Evolutionary conservation across 1,139 yeast species (phyloP), one percentile per base, ranked within the genome.

Genomic region (Pneumocystis carinii): DNA sequence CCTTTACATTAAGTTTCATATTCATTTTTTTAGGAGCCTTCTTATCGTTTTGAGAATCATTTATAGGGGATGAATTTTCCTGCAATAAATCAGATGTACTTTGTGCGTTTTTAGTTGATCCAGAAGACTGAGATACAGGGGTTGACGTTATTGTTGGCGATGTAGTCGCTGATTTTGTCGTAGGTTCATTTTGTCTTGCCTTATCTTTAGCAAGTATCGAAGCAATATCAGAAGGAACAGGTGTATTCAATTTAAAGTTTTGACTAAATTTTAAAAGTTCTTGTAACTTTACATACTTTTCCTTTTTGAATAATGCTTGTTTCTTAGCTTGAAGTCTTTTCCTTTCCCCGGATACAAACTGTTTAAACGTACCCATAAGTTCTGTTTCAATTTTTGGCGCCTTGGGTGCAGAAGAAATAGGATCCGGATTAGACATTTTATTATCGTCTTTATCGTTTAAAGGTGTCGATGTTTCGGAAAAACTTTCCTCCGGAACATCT

Each of bases 241-340:
- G 78, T 1, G 76, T 71, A 29, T 68, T 70, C 64, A 89, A 82
- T 74, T 87, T 88, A 74, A 87, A 87, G 69, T 82, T 86, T 62
- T 88, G 90, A 62, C 95, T 83, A 72, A 90, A 90, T 72, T 87
- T 88, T 67, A 83, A 84, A 65, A 89, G 77, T n/a, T 92, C 87
- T 68, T 86, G 85, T 68, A 88, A 66, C 27, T 76, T 70, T 59
- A 75, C 78, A 17, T 69, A 70, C 64, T 83, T 75, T 82, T 95
- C 76, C 67, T 71, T 70, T 67, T 72, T 70, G 62, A 73, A 70
- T 59, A 68, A 62, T 61, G 68, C 68, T 66, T 71, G 70, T 67
- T 70, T 69, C 70, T 70, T 71, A 63, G 69, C 73, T 63, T 67
- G 69, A 48, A 73, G 66, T 57, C 72, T 69, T 61, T 72, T 73